Evolutionary conservation across 1,284 basidiomycete genomes (phyloP).

Genomic region (Xerocomus nothofagi): DNA sequence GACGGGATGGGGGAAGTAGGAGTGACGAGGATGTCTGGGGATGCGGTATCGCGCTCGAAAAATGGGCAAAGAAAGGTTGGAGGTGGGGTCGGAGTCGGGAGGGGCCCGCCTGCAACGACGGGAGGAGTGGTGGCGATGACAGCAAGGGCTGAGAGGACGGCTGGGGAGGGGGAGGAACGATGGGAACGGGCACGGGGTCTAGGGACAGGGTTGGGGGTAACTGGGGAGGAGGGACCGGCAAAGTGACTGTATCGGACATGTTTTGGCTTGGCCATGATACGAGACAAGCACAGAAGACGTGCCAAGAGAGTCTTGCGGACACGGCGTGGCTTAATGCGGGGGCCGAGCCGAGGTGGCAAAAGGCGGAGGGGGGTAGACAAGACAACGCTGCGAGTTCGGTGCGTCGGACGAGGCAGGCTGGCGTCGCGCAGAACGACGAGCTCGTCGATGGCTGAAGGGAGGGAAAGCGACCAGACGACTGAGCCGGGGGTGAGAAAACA

Average conservation of each 20-base stretch:
- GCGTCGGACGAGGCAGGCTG: background rate
- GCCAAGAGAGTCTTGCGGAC: slow-evolving; percentile 39
- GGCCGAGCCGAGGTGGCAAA: slow-evolving; percentile 16
- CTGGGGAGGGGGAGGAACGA: slow-evolving; percentile 40
- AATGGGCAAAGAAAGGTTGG: slow-evolving; percentile 64
- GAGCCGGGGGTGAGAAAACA: slow-evolving; percentile 8
- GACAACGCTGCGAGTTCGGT: background rate
- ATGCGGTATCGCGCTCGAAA: slow-evolving; percentile 30
- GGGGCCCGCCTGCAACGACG: slow-evolving; percentile 47
- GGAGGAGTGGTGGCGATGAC: slow-evolving; percentile 49
- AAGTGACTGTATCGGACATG: slow-evolving; percentile 19
- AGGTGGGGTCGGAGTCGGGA: slow-evolving; percentile 40
- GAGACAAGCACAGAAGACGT: slow-evolving; percentile 32
- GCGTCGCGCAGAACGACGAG: slow-evolving; percentile 5
- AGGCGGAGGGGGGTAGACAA: background rate
- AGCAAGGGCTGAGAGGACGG: slow-evolving; percentile 54
- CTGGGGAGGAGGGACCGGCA: background rate
- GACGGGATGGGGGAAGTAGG: background rate
- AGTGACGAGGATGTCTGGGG: slow-evolving; percentile 3
- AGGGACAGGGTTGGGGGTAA: no score
- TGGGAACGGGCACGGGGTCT: slow-evolving; percentile 8
- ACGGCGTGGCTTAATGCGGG: slow-evolving; percentile 34
- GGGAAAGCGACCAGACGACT: slow-evolving; percentile 6
- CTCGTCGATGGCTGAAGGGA: slow-evolving; percentile 11
- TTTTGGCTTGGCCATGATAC: slow-evolving; percentile 39